Conservation (phyloP, 2,329 filamentous ascomycete genomes). For the Calonectria pseudoreteaudii region DNA sequence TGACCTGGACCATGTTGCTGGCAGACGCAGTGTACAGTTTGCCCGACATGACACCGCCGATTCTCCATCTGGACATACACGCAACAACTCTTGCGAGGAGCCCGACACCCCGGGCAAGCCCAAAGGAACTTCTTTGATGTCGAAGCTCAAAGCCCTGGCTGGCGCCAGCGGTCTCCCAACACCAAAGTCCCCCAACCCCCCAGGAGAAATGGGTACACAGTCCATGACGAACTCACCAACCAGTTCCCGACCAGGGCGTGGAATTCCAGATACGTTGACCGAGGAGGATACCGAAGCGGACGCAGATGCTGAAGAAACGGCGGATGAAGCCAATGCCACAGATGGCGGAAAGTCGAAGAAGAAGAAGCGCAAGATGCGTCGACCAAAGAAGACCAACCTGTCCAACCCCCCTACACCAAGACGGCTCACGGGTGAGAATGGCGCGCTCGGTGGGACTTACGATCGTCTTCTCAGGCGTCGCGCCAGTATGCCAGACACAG, state of each 20-base stretch:
- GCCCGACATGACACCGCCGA: conserved; percentile 66
- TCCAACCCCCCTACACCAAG: conserved; percentile 76
- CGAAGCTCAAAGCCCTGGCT: conserved; percentile 81
- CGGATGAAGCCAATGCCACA: conserved; percentile 74
- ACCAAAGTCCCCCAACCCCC: conserved; percentile 53
- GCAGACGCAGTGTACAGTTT: conserved; percentile 79
- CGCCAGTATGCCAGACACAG: conserved; percentile 72
- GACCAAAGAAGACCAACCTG: conserved; percentile 64
- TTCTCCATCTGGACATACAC: conserved; percentile 62
- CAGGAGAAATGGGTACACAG: conserved; percentile 50
- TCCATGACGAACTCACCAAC: conserved; percentile 63
- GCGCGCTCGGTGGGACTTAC: conserved; percentile 54
- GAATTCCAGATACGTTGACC: conserved; percentile 65
- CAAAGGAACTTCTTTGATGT: conserved; percentile 76
- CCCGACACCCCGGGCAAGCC: conserved; percentile 70
- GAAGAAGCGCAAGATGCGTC: conserved; percentile 72
- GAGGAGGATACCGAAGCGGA: conserved; percentile 63
- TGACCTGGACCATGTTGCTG: conserved; percentile 34
- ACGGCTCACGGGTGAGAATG: conserved; percentile 55
- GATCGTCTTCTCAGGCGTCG: conserved; percentile 70
- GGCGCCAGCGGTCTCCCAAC: conserved; percentile 61
- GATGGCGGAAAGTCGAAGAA: conserved; percentile 57
- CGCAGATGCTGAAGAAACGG: conserved; percentile 87
- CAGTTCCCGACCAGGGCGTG: conserved; percentile 55
- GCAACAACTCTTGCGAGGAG: conserved; percentile 76